A percentile compares a stretch with the other conserved stretches of the same genome.
These are phyloP conservation scores for Candida xyloterini DNA, from an alignment of 805 yeast genomes.

Conservation along the genomic window DNA sequence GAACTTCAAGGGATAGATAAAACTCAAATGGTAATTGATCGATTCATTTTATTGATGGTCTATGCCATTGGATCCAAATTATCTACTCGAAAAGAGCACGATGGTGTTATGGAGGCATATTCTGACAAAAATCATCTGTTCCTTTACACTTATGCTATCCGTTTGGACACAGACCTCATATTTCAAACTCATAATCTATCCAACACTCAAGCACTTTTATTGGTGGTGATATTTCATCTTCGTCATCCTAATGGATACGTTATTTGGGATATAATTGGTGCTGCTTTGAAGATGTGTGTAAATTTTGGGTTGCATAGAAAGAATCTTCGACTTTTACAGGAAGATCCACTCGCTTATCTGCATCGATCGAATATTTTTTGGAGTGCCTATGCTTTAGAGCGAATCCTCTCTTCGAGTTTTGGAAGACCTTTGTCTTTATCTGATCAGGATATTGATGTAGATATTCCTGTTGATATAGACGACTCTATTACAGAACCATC, in stretches of 20 bases:
- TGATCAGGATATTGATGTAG: slow-evolving; percentile 49
- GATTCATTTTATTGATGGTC: slow-evolving; percentile 12
- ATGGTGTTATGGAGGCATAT: neutral
- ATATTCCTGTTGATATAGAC: slow-evolving; percentile 32
- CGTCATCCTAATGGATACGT: slow-evolving; percentile 17
- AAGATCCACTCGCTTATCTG: slow-evolving; percentile 9
- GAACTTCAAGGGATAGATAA: neutral
- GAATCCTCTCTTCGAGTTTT: slow-evolving; percentile 44
- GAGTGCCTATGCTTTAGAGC: slow-evolving; percentile 47
- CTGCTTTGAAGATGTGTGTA: slow-evolving; percentile 16
- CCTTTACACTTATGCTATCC: slow-evolving; percentile 9
- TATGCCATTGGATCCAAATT: slow-evolving; percentile 17
- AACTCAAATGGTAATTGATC: slow-evolving; percentile 2
- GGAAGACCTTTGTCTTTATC: slow-evolving; percentile 48
- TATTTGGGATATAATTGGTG: slow-evolving; percentile 21
- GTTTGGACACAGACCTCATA: slow-evolving; percentile 4
- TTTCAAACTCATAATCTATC: slow-evolving; percentile 8
- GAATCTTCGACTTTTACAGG: slow-evolving; percentile 8
- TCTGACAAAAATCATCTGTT: slow-evolving; percentile 8
- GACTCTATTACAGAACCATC: neutral
- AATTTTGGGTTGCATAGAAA: slow-evolving; percentile 20
- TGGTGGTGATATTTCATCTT: slow-evolving; percentile 15
- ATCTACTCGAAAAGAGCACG: slow-evolving; percentile 1
- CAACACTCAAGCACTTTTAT: slow-evolving; percentile 10
- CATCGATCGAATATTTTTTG: slow-evolving; percentile 33